Evolutionary conservation across 2,329 filamentous ascomycete species (phyloP).

Genomic region (Colletotrichum sp.): DNA sequence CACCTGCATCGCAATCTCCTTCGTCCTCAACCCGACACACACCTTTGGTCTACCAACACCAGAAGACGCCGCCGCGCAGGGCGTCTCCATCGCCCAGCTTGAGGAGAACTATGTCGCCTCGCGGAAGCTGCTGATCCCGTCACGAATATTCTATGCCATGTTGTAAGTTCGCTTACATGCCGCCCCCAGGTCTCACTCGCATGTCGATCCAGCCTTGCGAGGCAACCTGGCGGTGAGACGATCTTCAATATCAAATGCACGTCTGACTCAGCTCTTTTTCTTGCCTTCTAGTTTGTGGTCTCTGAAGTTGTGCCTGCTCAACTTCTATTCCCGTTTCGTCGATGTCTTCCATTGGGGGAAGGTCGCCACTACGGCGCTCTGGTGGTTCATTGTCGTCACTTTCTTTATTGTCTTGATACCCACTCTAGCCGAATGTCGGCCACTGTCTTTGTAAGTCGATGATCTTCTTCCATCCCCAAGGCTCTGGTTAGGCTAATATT

Average conservation of each 20-base stretch:
- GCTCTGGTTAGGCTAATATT: background rate
- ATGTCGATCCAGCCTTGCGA: background rate
- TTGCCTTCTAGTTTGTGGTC: slow-evolving; percentile 28
- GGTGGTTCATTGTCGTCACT: slow-evolving; percentile 30
- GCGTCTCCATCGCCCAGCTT: slow-evolving; percentile 20
- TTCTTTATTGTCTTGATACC: slow-evolving; percentile 31
- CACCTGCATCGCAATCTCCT: slow-evolving; percentile 27
- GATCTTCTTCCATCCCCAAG: background rate
- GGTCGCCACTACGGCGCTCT: slow-evolving; percentile 22
- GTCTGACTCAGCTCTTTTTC: background rate
- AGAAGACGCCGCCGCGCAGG: slow-evolving; percentile 22
- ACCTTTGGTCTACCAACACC: slow-evolving; percentile 10
- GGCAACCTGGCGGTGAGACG: background rate
- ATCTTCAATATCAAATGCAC: background rate
- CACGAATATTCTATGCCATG: slow-evolving; percentile 32
- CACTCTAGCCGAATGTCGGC: slow-evolving; percentile 31
- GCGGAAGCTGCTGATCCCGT: slow-evolving; percentile 31
- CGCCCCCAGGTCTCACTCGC: background rate
- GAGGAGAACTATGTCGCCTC: slow-evolving; percentile 26
- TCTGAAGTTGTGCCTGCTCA: slow-evolving; percentile 32
- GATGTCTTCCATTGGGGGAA: slow-evolving; percentile 27
- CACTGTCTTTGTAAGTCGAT: slow-evolving; percentile 25
- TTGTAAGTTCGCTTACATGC: slow-evolving; percentile 25
- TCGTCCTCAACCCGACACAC: slow-evolving; percentile 31
- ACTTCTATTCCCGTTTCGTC: slow-evolving; percentile 35